Evolutionary conservation across 2,329 filamentous ascomycete genomes (phyloP).

Genomic region (Emmonsia crescens): DNA sequence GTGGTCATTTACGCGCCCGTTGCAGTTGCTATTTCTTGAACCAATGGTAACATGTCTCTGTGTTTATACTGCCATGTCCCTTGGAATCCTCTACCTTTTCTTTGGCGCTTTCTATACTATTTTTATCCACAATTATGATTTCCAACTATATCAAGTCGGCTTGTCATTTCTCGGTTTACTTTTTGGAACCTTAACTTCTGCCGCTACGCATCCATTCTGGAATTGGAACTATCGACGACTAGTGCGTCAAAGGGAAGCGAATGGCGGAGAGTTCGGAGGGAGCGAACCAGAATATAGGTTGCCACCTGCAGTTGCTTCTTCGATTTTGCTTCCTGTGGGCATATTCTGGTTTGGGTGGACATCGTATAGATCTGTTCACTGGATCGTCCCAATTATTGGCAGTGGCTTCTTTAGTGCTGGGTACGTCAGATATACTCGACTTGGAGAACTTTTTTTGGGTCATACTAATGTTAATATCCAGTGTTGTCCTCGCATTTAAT

Average conservation of each 20-base stretch:
- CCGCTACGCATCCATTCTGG: not conserved
- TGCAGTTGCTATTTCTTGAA: constrained; percentile 29
- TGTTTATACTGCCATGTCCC: not conserved
- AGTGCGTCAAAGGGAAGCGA: not conserved
- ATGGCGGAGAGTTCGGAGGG: not conserved
- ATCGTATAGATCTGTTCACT: constrained; percentile 55
- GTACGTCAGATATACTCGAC: constrained; percentile 33
- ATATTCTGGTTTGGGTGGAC: constrained; percentile 79
- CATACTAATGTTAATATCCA: constrained; percentile 23
- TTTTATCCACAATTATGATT: constrained; percentile 31
- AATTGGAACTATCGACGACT: not conserved
- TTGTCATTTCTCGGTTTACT: constrained; percentile 24
- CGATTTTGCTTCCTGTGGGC: constrained; percentile 58
- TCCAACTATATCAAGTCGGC: constrained; percentile 22
- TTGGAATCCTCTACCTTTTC: constrained; percentile 26
- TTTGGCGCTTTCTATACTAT: constrained; percentile 35
- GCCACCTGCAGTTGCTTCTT: constrained; percentile 55
- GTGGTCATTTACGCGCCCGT: constrained; percentile 46
- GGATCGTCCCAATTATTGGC: constrained; percentile 58
- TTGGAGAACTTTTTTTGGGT: not conserved
- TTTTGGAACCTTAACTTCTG: not conserved
- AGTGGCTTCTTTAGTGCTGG: constrained; percentile 54
- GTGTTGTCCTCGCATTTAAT: constrained; percentile 59
- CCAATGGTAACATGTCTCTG: constrained; percentile 29
- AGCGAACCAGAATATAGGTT: constrained; percentile 71